Conservation (phyloP, 1,284 basidiomycete genomes). For the Ustilago nuda region DNA sequence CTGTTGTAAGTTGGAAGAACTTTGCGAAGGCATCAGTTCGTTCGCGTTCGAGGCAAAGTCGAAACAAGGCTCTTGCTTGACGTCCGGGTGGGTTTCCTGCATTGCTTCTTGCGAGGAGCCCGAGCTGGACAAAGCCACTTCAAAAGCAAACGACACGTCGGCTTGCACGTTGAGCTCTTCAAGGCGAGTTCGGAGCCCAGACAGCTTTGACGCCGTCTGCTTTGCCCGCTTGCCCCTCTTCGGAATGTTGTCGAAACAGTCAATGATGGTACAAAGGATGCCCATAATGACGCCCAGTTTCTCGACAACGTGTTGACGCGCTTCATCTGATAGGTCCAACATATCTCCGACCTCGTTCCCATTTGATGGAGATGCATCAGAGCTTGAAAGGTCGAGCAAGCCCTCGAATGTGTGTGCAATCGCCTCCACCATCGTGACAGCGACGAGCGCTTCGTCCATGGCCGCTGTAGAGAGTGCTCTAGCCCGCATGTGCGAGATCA, state of each 20-base stretch:
- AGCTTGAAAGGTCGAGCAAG: conserved; percentile 6
- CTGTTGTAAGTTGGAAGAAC: neutral
- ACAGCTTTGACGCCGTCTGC: neutral
- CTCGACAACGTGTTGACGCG: conserved; percentile 2
- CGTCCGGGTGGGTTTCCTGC: neutral
- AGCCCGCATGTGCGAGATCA: neutral
- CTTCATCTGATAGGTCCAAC: neutral
- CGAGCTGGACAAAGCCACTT: neutral
- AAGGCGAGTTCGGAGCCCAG: conserved; percentile 6
- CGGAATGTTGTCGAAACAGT: conserved; percentile 22
- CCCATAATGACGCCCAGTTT: conserved; percentile 22
- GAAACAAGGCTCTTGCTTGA: neutral
- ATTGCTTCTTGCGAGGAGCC: neutral
- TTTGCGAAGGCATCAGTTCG: neutral
- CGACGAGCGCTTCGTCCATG: neutral
- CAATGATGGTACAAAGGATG: conserved; percentile 19
- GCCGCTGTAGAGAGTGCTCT: neutral
- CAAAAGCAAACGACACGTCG: conserved; percentile 29
- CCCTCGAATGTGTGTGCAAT: conserved; percentile 10
- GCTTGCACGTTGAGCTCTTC: conserved; percentile 16
- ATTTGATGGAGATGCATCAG: neutral
- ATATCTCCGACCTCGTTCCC: neutral
- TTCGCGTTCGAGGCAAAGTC: neutral
- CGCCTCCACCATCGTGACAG: conserved; percentile 24
- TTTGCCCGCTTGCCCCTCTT: conserved; percentile 8